Base-by-base conservation (phyloP, 768 basidiomycete genomes). In the Crucibulum laeve region DNA sequence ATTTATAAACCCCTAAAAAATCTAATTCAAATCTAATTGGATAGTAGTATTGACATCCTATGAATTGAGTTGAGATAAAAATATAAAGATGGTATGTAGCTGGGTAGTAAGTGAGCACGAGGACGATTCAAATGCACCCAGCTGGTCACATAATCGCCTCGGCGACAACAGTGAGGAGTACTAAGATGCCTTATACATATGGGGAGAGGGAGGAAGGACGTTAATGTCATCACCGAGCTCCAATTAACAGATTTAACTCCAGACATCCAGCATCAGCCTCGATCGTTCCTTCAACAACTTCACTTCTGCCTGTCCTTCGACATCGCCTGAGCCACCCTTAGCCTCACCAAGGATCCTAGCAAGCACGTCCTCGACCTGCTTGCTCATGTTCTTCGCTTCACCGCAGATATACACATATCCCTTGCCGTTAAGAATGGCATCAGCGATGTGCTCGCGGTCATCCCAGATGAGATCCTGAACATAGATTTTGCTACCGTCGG, bases 341-440 rank as follows among this genome's bases (percentile, higher is more conserved):
- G 91, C 92, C 62, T 94, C 88, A 8, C 87, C 96, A 15, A 99
- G 75, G 50, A 92, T 85, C 50, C 70, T 73, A 45, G 84, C 84
- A 32, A 99, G 70, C 35, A 82, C 77, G 52, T 95, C 91, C 65
- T 99, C 96, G 17, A 99, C 96, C 33, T 86, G 80, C 63, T 91
- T 93, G 63, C 84, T 84, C 96, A 99, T 99, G 63, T 76, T 79
- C 77, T 91, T 95, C 43, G 93, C 94, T 55, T 97, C 94, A 57
- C 94, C 94, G 54, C 94, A 97, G 49, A 97, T 90, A 65, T 97
- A 97, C 2, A 96, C 77, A 63, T 94, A 95, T n/a, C 91, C 96
- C 68, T 97, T 92, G 63, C 91, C 88, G 51, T 89, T 88, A 50
- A 96, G 73, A 53, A 99, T 91, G 14, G 88, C 84, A 44, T 94